A percentile compares a stretch with the other conserved stretches of the same genome.
phyloP scores from a whole-genome alignment of 139 green algal species.

The Edaphochlamys debaryana region DNA sequence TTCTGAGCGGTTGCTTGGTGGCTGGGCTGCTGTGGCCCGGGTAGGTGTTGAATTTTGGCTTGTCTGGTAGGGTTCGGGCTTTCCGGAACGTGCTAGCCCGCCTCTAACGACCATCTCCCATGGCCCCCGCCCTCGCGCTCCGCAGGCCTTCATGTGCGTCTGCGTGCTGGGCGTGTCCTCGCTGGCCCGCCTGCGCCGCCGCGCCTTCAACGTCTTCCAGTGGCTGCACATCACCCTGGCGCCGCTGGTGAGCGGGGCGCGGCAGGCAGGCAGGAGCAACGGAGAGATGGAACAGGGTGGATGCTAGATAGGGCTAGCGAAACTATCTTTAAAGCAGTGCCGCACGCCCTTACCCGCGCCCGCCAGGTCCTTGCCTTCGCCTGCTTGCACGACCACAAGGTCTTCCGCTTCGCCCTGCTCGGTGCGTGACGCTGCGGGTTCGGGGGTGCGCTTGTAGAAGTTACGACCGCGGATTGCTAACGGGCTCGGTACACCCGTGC shows the following conservation, averaged over 20 bases:
- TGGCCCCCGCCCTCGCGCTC: background rate
- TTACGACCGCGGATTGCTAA: no score
- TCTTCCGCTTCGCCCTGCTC: slow-evolving; percentile 26
- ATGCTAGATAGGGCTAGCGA: background rate
- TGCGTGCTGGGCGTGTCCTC: slow-evolving; percentile 10
- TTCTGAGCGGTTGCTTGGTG: no score
- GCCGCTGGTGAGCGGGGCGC: background rate
- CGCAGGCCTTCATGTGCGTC: slow-evolving; percentile 21
- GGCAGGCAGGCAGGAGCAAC: background rate
- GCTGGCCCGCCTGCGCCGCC: background rate
- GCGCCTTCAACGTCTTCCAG: slow-evolving; percentile 10
- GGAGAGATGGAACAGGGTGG: background rate
- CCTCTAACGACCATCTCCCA: background rate
- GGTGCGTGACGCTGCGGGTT: no score
- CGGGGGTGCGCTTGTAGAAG: no score
- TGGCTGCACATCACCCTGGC: background rate
- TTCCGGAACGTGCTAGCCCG: no score
- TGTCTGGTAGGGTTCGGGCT: no score
- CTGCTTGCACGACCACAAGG: slow-evolving; percentile 25
- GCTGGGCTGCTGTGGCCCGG: no score
- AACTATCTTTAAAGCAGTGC: background rate
- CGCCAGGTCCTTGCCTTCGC: slow-evolving; percentile 5
- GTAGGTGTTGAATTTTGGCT: no score
- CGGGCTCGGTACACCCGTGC: no score
- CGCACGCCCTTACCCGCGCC: no score